Base-by-base conservation (phyloP, 768 basidiomycete species). In the Pisolithus microcarpus region DNA sequence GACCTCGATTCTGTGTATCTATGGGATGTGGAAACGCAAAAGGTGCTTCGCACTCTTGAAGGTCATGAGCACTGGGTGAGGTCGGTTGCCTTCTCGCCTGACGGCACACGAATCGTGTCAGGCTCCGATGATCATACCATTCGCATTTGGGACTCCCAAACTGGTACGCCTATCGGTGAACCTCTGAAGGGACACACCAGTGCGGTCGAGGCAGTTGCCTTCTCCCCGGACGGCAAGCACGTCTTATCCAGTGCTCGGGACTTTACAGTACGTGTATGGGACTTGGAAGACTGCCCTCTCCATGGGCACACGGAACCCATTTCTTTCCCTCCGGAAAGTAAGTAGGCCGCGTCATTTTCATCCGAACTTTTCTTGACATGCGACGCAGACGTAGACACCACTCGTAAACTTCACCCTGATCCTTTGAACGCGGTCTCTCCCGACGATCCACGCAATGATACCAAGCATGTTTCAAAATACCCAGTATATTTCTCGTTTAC, bases 71-170 rank as follows among this genome's bases (percentile, higher is more conserved):
- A 43, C 19, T 43, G 31, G 40, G 34, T 48, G 23, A 21, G 21
- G 16, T 42, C 38, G n/a, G 55, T 56, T 9, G 43, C 11, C 24
- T 52, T 46, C 51, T 52, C 42, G 40, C 49, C 48, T 52, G 53
- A 56, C 40, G 52, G 55, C 6, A 23, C 36, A 4, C 24, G 19
- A 5, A 34, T 56, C 24, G 52, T 30, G 5, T 53, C 52, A 9
- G 46, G 53, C n/a, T 53, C 55, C 5, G 52, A 43, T 36, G 51
- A 50, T 31, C 10, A 38, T 16, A 52, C 46, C 10, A 47, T 52
- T 19, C 38, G 52, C 4, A n/a, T 52, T 18, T 52, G 48, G 52
- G 52, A 52, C 24, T 13, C 18, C 28, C 26, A 1, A 19, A 36
- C 52, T 2, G 52, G 46, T 6, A 15, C 49, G 19, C 36, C 47